Evolutionary conservation across 129 eudicot genomes (phyloP).

Genomic region (Mikania micrantha): DNA sequence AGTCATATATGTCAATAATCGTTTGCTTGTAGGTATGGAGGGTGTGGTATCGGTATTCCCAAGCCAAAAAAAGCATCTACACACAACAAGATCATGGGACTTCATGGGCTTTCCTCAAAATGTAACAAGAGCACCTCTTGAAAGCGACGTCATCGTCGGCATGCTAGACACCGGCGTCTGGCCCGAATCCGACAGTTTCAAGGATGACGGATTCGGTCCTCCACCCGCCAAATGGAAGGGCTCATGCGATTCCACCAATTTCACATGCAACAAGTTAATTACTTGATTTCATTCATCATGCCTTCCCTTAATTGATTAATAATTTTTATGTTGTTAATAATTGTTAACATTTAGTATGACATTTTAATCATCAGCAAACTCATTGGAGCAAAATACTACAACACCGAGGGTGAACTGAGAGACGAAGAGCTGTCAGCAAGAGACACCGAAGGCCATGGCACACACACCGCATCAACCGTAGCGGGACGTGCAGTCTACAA

Average conservation of each 20-base stretch:
- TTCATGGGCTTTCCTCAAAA: constrained; percentile 46
- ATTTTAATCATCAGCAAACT: constrained; percentile 38
- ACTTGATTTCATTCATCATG: too few relatives aligned
- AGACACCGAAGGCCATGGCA: constrained; percentile 67
- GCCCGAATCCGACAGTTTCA: constrained; percentile 51
- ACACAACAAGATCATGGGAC: constrained; percentile 76
- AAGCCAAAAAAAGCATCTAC: constrained; percentile 38
- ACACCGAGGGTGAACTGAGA: neutral
- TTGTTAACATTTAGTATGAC: neutral
- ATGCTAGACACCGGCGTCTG: constrained; percentile 47
- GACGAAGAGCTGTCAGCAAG: constrained; percentile 39
- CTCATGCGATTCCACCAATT: constrained; percentile 34
- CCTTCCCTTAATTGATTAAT: too few relatives aligned
- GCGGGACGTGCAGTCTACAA: constrained; percentile 48
- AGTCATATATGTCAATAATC: too few relatives aligned
- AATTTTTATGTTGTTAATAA: neutral
- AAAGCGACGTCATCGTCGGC: constrained; percentile 43
- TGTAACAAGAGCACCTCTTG: constrained; percentile 23
- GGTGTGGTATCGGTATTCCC: constrained; percentile 67
- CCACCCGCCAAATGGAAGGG: constrained; percentile 53
- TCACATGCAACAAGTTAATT: constrained; percentile 51
- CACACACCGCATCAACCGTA: constrained; percentile 71
- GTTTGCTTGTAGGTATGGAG: constrained; percentile 28
- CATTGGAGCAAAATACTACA: constrained; percentile 58
- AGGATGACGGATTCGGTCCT: constrained; percentile 45